Evolutionary conservation across 768 basidiomycete genomes (phyloP).

Genomic region (Amanita rubescens): DNA sequence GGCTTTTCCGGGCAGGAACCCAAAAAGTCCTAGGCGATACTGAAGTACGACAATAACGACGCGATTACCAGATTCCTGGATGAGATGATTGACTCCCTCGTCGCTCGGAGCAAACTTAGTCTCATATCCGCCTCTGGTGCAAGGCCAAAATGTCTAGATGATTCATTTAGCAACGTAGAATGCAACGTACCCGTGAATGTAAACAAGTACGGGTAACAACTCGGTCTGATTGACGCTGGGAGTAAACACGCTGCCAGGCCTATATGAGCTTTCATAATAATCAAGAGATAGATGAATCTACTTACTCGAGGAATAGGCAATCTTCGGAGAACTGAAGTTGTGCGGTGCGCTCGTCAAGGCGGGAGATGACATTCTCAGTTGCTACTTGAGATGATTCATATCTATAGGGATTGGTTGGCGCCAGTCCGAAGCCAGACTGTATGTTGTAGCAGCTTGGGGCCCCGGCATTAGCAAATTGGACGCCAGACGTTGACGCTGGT

Average conservation of each 20-base stretch:
- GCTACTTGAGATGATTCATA: not conserved
- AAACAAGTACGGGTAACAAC: slow-evolving; percentile 32
- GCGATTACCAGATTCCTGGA: slow-evolving; percentile 25
- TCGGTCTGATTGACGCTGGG: slow-evolving; percentile 21
- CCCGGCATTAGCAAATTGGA: slow-evolving; percentile 25
- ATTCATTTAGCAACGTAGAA: not conserved
- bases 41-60: slow-evolving; percentile 33
- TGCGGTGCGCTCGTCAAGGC: not conserved
- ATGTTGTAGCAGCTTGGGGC: slow-evolving; percentile 26
- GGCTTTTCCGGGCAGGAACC: slow-evolving; percentile 36
- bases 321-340: slow-evolving; percentile 24
- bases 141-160: not conserved
- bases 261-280: not conserved
- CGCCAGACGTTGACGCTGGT: slow-evolving; percentile 19
- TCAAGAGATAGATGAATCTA: slow-evolving; percentile 8
- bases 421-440: slow-evolving; percentile 14
- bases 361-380: too few species aligned
- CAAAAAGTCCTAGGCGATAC: slow-evolving; percentile 37
- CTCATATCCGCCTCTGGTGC: slow-evolving; percentile 28
- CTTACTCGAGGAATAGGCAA: slow-evolving; percentile 36
- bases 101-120: slow-evolving; percentile 15
- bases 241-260: slow-evolving; percentile 24
- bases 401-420: slow-evolving; percentile 27
- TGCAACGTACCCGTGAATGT: slow-evolving; percentile 33
- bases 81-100: slow-evolving; percentile 29